Conservation (phyloP, 2,329 filamentous ascomycete species). For the Colletotrichum brevisporum region DNA sequence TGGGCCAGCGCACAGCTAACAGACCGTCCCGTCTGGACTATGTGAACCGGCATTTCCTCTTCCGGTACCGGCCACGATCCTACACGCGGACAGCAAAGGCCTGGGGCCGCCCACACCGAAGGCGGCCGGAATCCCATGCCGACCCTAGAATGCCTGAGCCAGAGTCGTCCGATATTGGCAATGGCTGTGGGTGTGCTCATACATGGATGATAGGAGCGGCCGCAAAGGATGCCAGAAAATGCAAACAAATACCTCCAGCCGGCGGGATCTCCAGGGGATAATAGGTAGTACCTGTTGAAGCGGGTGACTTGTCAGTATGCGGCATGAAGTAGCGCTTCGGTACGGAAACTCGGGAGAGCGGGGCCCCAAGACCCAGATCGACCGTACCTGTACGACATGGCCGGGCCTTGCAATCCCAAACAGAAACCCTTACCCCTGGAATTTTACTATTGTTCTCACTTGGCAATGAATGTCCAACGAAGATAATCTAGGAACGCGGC, state of each 20-base stretch:
- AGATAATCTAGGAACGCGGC: too few relatives aligned
- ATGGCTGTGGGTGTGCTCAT: conserved; percentile 24
- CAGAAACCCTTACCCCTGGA: conserved; percentile 9
- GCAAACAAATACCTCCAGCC: not conserved
- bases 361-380: conserved; percentile 12
- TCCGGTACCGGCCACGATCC: conserved; percentile 6
- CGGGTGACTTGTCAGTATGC: not conserved
- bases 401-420: not conserved
- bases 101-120: not conserved
- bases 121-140: not conserved
- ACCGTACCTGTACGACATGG: conserved; percentile 17
- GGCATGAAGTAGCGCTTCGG: conserved; percentile 10
- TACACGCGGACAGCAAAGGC: too few relatives aligned
- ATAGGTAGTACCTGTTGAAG: not conserved
- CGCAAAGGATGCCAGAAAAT: conserved; percentile 13
- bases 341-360: not conserved
- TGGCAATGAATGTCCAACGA: not conserved
- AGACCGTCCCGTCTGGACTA: conserved; percentile 5
- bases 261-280: not conserved
- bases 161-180: conserved; percentile 18
- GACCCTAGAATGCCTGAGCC: conserved; percentile 13
- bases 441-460: not conserved
- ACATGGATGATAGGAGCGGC: conserved; percentile 45
- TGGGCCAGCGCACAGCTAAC: conserved; percentile 2
- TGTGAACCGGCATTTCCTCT: conserved; percentile 4